phyloP scores from a whole-genome alignment of 192 early-diverging fungal species.

The Linnemannia elongata region DNA sequence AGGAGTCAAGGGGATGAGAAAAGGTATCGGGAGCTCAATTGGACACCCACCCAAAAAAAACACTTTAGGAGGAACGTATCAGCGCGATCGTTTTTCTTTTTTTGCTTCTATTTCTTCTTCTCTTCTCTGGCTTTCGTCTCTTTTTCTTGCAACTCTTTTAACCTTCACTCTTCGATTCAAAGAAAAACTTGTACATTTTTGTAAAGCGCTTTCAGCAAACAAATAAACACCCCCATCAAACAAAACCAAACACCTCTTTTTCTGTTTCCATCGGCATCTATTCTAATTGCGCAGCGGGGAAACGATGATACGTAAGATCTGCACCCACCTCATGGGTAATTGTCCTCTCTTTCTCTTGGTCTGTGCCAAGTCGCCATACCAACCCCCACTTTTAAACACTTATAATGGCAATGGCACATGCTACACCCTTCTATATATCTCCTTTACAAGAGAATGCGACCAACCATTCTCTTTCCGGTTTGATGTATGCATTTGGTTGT shows the following conservation, averaged over 20 bases:
- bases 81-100: constrained; percentile 40
- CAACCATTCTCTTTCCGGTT: neutral
- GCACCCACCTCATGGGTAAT: too few species aligned
- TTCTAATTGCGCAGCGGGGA: too few species aligned
- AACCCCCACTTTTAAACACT: too few species aligned
- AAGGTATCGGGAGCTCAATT: neutral
- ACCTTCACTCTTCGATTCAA: neutral
- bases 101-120: constrained; percentile 1
- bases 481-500: neutral
- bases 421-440: too few species aligned
- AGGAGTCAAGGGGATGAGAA: neutral
- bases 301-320: too few species aligned
- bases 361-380: too few species aligned
- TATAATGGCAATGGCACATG: too few species aligned
- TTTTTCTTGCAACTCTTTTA: neutral
- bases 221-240: constrained; percentile 5
- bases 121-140: neutral
- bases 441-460: too few species aligned
- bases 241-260: neutral
- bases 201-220: constrained; percentile 15
- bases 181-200: constrained; percentile 19
- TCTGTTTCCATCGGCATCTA: too few species aligned
- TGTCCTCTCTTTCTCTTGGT: too few species aligned
- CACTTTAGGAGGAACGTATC: constrained; percentile 22
- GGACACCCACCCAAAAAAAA: neutral